These are phyloP conservation scores for Zalaria obscura DNA, from an alignment of 2,329 filamentous ascomycete species.

Conservation along the genomic window DNA sequence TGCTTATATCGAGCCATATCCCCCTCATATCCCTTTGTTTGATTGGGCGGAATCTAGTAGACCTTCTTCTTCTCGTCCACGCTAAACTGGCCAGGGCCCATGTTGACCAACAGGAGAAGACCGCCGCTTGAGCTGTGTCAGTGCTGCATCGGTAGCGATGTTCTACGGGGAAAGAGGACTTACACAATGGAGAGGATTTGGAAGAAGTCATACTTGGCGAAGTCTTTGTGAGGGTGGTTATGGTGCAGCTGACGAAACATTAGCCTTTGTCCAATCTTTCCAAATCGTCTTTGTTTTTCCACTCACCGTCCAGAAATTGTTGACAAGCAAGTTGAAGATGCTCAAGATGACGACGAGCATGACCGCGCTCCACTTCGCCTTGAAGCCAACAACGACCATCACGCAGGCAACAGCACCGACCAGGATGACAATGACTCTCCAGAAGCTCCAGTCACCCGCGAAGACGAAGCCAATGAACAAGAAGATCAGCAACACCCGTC, in stretches of 20 bases:
- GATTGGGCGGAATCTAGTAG: slow-evolving; percentile 43
- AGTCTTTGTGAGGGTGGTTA: slow-evolving; percentile 98
- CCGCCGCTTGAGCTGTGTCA: slow-evolving; percentile 47
- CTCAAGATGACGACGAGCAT: slow-evolving; percentile 90
- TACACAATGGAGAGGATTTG: slow-evolving; percentile 96
- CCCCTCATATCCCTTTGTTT: not conserved
- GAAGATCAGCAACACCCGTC: slow-evolving; percentile 91
- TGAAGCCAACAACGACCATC: slow-evolving; percentile 99
- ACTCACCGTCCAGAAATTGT: slow-evolving; percentile 99
- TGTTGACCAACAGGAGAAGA: slow-evolving; percentile 93
- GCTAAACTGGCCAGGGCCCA: slow-evolving; percentile 91
- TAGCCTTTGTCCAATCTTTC: not conserved
- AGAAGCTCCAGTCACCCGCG: slow-evolving; percentile 81
- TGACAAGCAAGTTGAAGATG: slow-evolving; percentile 91
- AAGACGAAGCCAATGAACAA: slow-evolving; percentile 95
- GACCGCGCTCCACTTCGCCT: slow-evolving; percentile 97
- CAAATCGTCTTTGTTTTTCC: slow-evolving; percentile 8
- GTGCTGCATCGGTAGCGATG: not conserved
- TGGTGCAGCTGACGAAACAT: slow-evolving; percentile 61
- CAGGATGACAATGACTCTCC: slow-evolving; percentile 70
- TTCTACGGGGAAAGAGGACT: slow-evolving; percentile 17
- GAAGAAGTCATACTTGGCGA: slow-evolving; percentile 99
- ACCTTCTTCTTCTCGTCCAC: slow-evolving; percentile 99
- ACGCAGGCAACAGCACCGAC: slow-evolving; percentile 83
- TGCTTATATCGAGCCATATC: too few relatives aligned